A percentile compares a stretch with the other conserved stretches of the same genome.
phyloP scores from a whole-genome alignment of 768 basidiomycete species.

The Tephrocybe sp. region DNA sequence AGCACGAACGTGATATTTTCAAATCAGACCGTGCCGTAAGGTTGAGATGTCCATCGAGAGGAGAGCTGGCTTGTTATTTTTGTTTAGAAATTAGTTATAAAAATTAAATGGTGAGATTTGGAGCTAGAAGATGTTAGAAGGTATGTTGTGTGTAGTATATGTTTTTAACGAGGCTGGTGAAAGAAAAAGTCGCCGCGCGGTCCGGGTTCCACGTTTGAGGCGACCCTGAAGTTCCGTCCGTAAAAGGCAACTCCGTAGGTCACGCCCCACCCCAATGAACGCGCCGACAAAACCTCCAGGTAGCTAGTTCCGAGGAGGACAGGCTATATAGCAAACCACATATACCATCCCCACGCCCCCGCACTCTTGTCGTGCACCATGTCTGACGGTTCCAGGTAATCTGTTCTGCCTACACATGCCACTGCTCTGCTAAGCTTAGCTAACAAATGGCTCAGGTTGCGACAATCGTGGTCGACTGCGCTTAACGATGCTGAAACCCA shows the following conservation, averaged over 20 bases:
- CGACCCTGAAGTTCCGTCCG: neutral
- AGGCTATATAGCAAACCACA: slow-evolving; percentile 1
- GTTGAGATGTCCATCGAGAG: too few relatives aligned
- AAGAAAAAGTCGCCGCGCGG: too few relatives aligned
- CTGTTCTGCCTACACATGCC: neutral
- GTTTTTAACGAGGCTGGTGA: too few relatives aligned
- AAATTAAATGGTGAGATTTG: too few relatives aligned
- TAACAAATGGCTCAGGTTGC: slow-evolving; percentile 53
- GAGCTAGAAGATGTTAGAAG: too few relatives aligned
- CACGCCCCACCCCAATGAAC: slow-evolving; percentile 10
- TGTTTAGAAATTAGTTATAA: too few relatives aligned
- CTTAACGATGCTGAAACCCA: slow-evolving; percentile 72
- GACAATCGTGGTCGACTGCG: slow-evolving; percentile 80
- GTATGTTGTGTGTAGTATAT: too few relatives aligned
- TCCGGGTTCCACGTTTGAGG: slow-evolving; percentile 7
- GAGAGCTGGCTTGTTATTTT: too few relatives aligned
- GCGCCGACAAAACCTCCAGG: slow-evolving; percentile 3
- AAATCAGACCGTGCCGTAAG: too few relatives aligned
- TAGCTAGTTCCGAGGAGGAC: slow-evolving; percentile 12
- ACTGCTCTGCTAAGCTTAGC: neutral
- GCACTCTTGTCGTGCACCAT: slow-evolving; percentile 23
- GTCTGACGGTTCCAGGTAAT: slow-evolving; percentile 65
- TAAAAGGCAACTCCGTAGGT: slow-evolving; percentile 12
- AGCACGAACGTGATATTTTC: too few relatives aligned
- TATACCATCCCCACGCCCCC: neutral